These are phyloP conservation scores for Saitozyma podzolica DNA, from an alignment of 768 basidiomycete species.

Conservation along the genomic window DNA sequence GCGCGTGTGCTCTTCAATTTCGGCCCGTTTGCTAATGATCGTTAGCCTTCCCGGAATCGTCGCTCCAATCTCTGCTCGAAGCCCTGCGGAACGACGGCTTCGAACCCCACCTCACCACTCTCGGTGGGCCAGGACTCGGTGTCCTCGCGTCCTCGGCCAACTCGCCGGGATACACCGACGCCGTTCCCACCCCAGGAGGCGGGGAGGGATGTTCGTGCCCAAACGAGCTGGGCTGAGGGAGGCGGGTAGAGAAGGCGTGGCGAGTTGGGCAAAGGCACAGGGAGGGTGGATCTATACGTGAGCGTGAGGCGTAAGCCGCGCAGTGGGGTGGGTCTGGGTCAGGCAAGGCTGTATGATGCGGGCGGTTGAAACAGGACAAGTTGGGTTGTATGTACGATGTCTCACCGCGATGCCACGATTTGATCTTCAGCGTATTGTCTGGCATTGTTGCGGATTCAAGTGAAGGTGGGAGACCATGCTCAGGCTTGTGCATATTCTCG, in stretches of 20 bases:
- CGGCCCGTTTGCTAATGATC: neutral
- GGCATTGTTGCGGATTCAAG: no score
- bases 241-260: slow-evolving; percentile 26
- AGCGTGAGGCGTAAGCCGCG: neutral
- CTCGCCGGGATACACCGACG: neutral
- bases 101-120: slow-evolving; percentile 82
- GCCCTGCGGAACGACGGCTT: slow-evolving; percentile 67
- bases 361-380: no score
- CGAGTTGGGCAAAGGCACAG: slow-evolving; percentile 32
- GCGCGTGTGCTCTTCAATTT: neutral
- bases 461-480: no score
- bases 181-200: neutral
- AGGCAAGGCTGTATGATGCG: no score
- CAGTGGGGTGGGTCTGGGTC: no score
- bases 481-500: no score
- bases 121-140: slow-evolving; percentile 91
- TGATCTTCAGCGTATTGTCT: no score
- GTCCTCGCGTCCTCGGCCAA: slow-evolving; percentile 52
- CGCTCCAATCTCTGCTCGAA: slow-evolving; percentile 63
- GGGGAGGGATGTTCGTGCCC: slow-evolving; percentile 35
- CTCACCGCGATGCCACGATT: no score
- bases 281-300: slow-evolving; percentile 31
- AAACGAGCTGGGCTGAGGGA: slow-evolving; percentile 35
- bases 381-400: no score
- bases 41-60: slow-evolving; percentile 69